Evolutionary conservation across 208 protist genomes (phyloP).

Genomic region (Trichomonas tenax): DNA sequence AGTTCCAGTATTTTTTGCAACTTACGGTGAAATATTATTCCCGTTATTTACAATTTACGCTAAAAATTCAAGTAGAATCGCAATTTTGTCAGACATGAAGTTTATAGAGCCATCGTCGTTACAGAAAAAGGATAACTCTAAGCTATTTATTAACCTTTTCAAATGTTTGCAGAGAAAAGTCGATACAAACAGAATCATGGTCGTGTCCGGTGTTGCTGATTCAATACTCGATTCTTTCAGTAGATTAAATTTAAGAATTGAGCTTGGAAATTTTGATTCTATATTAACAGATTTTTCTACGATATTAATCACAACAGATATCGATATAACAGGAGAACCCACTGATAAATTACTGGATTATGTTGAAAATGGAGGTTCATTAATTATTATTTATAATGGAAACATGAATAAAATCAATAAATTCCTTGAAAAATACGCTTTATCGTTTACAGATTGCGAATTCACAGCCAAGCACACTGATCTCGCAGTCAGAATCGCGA

Average conservation of each 20-base stretch:
- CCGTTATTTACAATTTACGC: neutral
- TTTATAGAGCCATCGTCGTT: neutral
- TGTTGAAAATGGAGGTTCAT: neutral
- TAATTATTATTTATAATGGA: neutral
- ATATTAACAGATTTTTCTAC: neutral
- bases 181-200: neutral
- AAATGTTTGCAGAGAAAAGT: neutral
- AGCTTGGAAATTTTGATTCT: neutral
- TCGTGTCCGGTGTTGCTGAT: neutral
- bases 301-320: neutral
- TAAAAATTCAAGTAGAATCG: neutral
- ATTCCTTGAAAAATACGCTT: neutral
- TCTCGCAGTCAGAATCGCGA: neutral
- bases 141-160: neutral
- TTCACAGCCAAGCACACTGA: neutral
- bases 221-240: neutral
- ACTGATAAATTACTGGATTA: neutral
- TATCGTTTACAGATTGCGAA: neutral
- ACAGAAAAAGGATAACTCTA: neutral
- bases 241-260: neutral
- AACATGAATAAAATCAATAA: neutral
- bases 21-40: neutral
- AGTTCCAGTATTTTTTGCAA: neutral
- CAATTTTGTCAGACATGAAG: neutral
- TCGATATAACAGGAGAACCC: neutral